These are phyloP conservation scores for Russula emetica DNA, from an alignment of 768 basidiomycete genomes.

Conservation along the genomic window DNA sequence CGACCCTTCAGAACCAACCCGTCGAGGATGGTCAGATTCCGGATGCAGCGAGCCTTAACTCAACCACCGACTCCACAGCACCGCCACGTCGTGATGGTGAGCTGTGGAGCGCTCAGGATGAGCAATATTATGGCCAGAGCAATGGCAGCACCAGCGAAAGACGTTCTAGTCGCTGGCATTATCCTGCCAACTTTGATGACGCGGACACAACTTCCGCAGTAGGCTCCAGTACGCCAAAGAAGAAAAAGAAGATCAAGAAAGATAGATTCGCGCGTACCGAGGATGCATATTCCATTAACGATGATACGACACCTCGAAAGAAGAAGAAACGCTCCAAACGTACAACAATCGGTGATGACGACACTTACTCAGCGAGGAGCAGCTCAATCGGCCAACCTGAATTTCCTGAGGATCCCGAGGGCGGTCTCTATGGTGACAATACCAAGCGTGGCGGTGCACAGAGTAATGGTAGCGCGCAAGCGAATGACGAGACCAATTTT, in stretches of 20 bases:
- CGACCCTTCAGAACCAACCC: slow-evolving; percentile 64
- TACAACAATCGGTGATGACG: slow-evolving; percentile 40
- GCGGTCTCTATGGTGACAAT: slow-evolving; percentile 52
- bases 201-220: slow-evolving; percentile 28
- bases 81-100: slow-evolving; percentile 43
- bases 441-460: slow-evolving; percentile 68
- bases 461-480: slow-evolving; percentile 97
- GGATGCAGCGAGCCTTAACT: slow-evolving; percentile 31
- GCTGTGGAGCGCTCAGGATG: slow-evolving; percentile 73
- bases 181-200: slow-evolving; percentile 82
- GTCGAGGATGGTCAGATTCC: slow-evolving; percentile 76
- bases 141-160: slow-evolving; percentile 35
- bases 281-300: slow-evolving; percentile 59
- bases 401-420: slow-evolving; percentile 70
- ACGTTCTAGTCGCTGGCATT: slow-evolving; percentile 60
- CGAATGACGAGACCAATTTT: slow-evolving; percentile 97
- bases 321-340: slow-evolving; percentile 61
- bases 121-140: slow-evolving; percentile 61
- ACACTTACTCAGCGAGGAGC: slow-evolving; percentile 35
- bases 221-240: slow-evolving; percentile 45
- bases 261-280: slow-evolving; percentile 85
- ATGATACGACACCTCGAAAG: slow-evolving; percentile 46
- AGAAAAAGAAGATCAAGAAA: slow-evolving; percentile 77
- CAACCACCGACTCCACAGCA: slow-evolving; percentile 33
- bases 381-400: slow-evolving; percentile 39